Percentiles rank a stretch among this genome's conserved stretches.
Evolutionary conservation across 2,329 filamentous ascomycete genomes (phyloP).

Genomic region (Pseudogymnoascus sp.): DNA sequence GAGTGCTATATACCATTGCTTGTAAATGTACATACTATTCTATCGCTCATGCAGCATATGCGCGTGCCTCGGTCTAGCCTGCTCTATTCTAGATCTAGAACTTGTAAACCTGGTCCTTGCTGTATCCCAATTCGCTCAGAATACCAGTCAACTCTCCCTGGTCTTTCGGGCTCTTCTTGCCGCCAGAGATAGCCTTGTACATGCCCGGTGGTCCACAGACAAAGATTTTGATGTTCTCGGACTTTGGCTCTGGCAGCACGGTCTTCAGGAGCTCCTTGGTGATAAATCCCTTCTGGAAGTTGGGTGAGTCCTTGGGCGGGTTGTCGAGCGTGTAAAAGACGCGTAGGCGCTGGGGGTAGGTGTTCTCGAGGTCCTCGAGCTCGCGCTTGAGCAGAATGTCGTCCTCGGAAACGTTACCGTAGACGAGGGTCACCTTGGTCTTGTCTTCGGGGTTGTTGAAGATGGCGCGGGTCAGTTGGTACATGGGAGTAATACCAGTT

Average conservation of each 20-base stretch:
- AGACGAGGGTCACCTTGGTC: constrained; percentile 94
- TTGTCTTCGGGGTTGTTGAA: constrained; percentile 95
- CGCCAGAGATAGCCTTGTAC: constrained; percentile 87
- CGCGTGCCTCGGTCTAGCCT: background rate
- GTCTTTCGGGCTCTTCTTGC: constrained; percentile 85
- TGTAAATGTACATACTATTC: background rate
- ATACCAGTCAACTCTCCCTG: constrained; percentile 78
- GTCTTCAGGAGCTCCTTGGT: constrained; percentile 91
- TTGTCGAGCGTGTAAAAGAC: constrained; percentile 92
- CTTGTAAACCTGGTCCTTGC: constrained; percentile 91
- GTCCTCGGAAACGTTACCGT: constrained; percentile 80
- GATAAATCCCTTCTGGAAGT: constrained; percentile 69
- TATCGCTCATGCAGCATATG: background rate
- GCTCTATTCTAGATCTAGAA: constrained; percentile 46
- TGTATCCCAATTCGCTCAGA: constrained; percentile 77
- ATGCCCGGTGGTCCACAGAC: constrained; percentile 87
- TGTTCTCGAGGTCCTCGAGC: constrained; percentile 81
- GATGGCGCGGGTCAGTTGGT: constrained; percentile 82
- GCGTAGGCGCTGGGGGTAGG: constrained; percentile 88
- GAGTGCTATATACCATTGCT: background rate
- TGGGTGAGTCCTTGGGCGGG: constrained; percentile 63
- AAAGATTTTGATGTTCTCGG: constrained; percentile 89
- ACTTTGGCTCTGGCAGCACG: constrained; percentile 85
- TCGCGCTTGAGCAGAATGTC: constrained; percentile 89
- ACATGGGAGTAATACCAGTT: constrained; percentile 97